Base-by-base conservation (phyloP, 1,139 yeast genomes). In the Diutina siamensis region DNA sequence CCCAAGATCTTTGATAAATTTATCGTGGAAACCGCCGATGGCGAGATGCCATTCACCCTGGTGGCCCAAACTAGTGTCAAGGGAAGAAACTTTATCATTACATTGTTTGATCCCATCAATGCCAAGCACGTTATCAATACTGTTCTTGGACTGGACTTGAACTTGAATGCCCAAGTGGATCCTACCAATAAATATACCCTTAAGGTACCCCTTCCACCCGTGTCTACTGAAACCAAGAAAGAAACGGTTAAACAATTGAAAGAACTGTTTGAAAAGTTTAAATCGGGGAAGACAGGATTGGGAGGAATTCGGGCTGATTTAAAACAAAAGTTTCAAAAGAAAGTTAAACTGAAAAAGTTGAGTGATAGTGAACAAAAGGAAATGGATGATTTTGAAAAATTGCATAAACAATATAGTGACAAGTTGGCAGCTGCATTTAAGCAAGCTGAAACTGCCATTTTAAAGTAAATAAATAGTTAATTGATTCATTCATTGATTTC, bases 31-130 rank as follows among this genome's bases (percentile, higher is more conserved):
- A 58, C 74, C n/a, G 69, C 68, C 21, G 74, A 74, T 45, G 65
- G 65, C 25, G 69, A 70, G 35, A 64, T 62, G 5, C 71, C 69
- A 7, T 83, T 82, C 57, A 72, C 75, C 4, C 70, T 78, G 8
- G 62, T 88, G 31, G 96, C 97, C 1, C 84, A 85, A 50, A 80
- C 94, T 7, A 72, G 86, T 0, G 57, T 80, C 46, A 83, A 86
- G 55, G 74, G 76, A 48, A 72, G 86, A 55, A 71, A 78, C 48
- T 68, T 84, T 45, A 65, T 78, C 44, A 74, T 89, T 28, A 87
- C 95, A 0, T 92, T 88, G 2, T 89, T 82, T 60, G 96, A 88
- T 55, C 94, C 95, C 10, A 68, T 68, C 45, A 74, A 85, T 53
- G 72, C 78, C 25, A 83, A 85, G 56, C 72, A 75, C 50, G 75